These are phyloP conservation scores for Corniculantispora saksenae DNA, from an alignment of 2,329 filamentous ascomycete genomes.

Conservation along the genomic window DNA sequence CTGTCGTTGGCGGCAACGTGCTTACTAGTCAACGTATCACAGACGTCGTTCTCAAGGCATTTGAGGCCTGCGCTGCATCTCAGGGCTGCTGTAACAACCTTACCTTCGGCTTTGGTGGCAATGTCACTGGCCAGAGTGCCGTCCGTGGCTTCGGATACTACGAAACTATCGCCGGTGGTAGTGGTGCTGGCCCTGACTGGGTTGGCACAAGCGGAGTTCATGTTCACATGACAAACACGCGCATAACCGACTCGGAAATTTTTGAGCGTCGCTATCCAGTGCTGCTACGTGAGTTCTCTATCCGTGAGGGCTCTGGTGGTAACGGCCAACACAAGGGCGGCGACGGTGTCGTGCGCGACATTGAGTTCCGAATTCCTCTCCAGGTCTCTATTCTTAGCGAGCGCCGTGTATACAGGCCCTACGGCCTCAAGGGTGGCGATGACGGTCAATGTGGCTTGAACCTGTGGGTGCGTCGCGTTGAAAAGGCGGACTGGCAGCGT, in stretches of 20 bases:
- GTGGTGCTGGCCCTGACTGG: constrained; percentile 65
- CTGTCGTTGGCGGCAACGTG: constrained; percentile 82
- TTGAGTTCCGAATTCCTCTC: constrained; percentile 76
- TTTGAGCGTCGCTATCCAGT: constrained; percentile 65
- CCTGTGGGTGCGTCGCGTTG: constrained; percentile 78
- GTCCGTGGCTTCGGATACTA: constrained; percentile 48
- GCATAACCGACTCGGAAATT: constrained; percentile 61
- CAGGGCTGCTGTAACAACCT: constrained; percentile 84
- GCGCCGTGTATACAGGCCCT: constrained; percentile 73
- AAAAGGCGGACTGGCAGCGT: constrained; percentile 54
- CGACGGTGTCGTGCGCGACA: constrained; percentile 74
- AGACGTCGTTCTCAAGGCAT: constrained; percentile 62
- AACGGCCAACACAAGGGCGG: constrained; percentile 67
- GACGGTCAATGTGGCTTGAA: constrained; percentile 80
- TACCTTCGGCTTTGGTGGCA: constrained; percentile 72
- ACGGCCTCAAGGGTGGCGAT: constrained; percentile 80
- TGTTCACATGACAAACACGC: constrained; percentile 72
- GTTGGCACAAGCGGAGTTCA: constrained; percentile 46
- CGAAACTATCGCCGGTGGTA: constrained; percentile 67
- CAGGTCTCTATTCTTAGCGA: constrained; percentile 78
- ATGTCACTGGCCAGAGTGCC: constrained; percentile 37
- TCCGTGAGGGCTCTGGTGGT: constrained; percentile 65
- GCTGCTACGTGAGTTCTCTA: constrained; percentile 67
- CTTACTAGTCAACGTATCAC: constrained; percentile 47
- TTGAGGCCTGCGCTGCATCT: constrained; percentile 74